These are phyloP conservation scores for Dichotomocladium elegans DNA, from an alignment of 371 early-diverging fungal species.

Conservation along the genomic window DNA sequence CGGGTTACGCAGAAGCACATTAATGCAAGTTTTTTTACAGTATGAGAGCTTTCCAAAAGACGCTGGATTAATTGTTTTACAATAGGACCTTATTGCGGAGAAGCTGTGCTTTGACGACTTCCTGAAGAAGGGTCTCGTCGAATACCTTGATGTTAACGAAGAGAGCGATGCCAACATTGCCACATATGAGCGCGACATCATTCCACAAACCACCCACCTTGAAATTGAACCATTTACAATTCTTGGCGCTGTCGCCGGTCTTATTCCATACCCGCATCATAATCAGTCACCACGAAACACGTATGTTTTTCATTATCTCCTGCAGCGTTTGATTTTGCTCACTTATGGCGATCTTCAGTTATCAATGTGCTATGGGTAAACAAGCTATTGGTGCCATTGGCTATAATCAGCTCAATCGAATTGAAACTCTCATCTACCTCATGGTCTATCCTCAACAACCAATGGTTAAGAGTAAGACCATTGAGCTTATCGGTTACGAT, in stretches of 20 bases:
- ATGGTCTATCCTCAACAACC: slow-evolving; percentile 99
- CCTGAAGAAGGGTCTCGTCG: slow-evolving; percentile 90
- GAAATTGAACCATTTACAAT: slow-evolving; percentile 99
- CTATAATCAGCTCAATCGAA: slow-evolving; percentile 93
- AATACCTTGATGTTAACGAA: slow-evolving; percentile 99
- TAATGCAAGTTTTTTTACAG: slow-evolving; percentile 22
- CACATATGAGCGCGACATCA: slow-evolving; percentile 82
- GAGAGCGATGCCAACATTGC: slow-evolving; percentile 97
- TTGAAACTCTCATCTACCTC: slow-evolving; percentile 95
- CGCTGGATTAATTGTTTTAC: background rate
- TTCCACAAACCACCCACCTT: slow-evolving; percentile 89
- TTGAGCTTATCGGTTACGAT: slow-evolving; percentile 97
- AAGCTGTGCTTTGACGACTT: slow-evolving; percentile 88
- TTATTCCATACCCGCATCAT: slow-evolving; percentile 99
- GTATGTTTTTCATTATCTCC: slow-evolving; percentile 33
- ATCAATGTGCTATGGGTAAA: slow-evolving; percentile 99
- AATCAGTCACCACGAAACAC: slow-evolving; percentile 99
- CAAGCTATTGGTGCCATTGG: slow-evolving; percentile 99
- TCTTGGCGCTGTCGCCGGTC: slow-evolving; percentile 96
- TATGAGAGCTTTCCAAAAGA: background rate
- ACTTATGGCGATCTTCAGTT: slow-evolving; percentile 18
- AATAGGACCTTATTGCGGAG: slow-evolving; percentile 53
- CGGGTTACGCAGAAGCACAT: slow-evolving; percentile 76
- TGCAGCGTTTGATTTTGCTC: background rate
- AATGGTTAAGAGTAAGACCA: slow-evolving; percentile 97